Evolutionary conservation across 768 basidiomycete genomes (phyloP).

Genomic region (Lentinula sp.): DNA sequence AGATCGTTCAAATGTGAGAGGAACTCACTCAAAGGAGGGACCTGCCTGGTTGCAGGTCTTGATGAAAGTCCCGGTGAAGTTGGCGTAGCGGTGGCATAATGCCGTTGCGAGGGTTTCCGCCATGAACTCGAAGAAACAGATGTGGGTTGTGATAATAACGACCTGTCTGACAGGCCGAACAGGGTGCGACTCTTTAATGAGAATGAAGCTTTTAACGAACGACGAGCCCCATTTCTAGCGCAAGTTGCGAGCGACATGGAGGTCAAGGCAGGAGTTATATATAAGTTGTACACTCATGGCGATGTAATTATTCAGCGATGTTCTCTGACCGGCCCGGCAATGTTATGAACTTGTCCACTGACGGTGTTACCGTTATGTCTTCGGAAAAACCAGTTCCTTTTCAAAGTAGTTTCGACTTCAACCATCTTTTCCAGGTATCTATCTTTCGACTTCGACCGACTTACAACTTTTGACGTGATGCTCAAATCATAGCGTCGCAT

Average conservation of each 20-base stretch:
- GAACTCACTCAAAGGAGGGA: constrained; percentile 29
- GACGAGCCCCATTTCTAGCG: background rate
- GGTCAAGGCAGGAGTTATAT: background rate
- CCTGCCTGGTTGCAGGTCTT: constrained; percentile 7
- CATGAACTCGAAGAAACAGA: background rate
- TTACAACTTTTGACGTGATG: constrained; percentile 4
- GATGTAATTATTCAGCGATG: too few relatives aligned
- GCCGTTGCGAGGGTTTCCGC: background rate
- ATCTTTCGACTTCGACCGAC: background rate
- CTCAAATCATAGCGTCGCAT: constrained; percentile 48
- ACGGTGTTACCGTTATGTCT: background rate
- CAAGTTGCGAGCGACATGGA: constrained; percentile 7
- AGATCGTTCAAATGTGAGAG: too few relatives aligned
- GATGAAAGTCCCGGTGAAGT: background rate
- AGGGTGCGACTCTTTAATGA: background rate
- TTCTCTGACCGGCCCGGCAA: background rate
- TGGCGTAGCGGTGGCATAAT: constrained; percentile 2
- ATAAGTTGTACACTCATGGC: too few relatives aligned
- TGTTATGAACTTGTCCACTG: background rate
- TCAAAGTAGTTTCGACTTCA: background rate
- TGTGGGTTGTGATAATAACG: background rate
- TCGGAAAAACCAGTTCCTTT: constrained; percentile 2
- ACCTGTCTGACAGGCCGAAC: background rate
- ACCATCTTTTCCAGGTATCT: background rate
- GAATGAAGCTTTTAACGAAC: background rate